A percentile compares a stretch with the other conserved stretches of the same genome.
Conservation (phyloP, 2,329 filamentous ascomycete species). For the Calonectria hawksworthii region DNA sequence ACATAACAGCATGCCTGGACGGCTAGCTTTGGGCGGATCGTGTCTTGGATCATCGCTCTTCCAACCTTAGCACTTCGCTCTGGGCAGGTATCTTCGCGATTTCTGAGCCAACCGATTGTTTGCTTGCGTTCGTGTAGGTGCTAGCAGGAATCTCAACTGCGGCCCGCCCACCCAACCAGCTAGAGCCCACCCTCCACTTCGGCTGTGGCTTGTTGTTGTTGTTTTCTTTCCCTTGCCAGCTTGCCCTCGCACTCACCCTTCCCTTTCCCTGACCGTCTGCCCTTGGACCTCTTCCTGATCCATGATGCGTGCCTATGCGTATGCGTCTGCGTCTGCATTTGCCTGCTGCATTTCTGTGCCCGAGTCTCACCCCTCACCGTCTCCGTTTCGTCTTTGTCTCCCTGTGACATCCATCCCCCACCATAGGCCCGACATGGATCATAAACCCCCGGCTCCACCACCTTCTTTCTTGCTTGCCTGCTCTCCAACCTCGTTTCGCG, state of each 20-base stretch:
- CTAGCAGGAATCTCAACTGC: background rate
- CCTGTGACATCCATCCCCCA: conserved; percentile 36
- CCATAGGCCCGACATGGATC: conserved; percentile 34
- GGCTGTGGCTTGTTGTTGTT: conserved; percentile 33
- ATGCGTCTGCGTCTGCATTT: conserved; percentile 28
- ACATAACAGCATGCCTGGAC: conserved; percentile 1
- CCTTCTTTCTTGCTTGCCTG: conserved; percentile 4
- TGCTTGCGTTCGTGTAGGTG: conserved; percentile 18
- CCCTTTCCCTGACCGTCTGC: background rate
- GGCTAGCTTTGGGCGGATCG: conserved; percentile 4
- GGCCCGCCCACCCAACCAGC: background rate
- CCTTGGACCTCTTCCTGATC: conserved; percentile 19
- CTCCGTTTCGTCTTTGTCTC: conserved; percentile 36
- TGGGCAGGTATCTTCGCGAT: background rate
- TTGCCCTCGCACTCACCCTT: background rate
- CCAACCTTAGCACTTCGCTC: background rate
- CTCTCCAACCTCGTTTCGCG: conserved; percentile 37
- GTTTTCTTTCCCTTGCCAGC: background rate
- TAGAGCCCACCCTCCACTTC: conserved; percentile 12
- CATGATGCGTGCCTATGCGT: conserved; percentile 16
- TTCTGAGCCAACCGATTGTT: background rate
- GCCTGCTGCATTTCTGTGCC: conserved; percentile 20
- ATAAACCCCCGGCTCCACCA: conserved; percentile 46
- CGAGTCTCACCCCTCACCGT: conserved; percentile 41
- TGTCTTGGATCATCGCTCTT: conserved; percentile 9